phyloP scores from a whole-genome alignment of 352 stramenopile genomes.

The Thalassiosira gravida region DNA sequence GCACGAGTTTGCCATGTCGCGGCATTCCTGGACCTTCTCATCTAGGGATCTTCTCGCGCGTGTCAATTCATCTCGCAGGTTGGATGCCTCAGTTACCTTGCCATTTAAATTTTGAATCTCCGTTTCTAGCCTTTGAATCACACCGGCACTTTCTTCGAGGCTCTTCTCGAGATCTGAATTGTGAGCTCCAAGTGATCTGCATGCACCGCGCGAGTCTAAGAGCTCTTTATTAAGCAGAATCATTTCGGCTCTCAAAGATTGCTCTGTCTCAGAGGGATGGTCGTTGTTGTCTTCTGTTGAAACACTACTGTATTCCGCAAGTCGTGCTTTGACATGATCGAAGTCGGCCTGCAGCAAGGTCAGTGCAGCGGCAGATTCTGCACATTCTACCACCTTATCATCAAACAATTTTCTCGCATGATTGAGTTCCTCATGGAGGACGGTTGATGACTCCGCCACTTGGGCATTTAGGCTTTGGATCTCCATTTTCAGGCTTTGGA shows the following conservation, averaged over 20 bases:
- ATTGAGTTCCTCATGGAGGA: conserved; percentile 18
- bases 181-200: conserved; percentile 14
- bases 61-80: conserved; percentile 29
- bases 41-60: conserved; percentile 18
- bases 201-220: conserved; percentile 9
- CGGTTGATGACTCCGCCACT: neutral
- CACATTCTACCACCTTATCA: conserved; percentile 25
- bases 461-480: conserved; percentile 24
- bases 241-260: conserved; percentile 33
- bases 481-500: conserved; percentile 16
- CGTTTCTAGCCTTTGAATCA: conserved; percentile 24
- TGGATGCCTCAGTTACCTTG: conserved; percentile 11
- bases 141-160: conserved; percentile 17
- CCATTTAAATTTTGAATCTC: conserved; percentile 32
- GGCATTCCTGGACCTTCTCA: conserved; percentile 35
- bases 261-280: no score
- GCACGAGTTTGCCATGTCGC: conserved; percentile 11
- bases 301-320: conserved; percentile 15
- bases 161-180: conserved; percentile 38
- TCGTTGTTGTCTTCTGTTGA: conserved; percentile 4
- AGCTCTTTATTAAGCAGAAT: conserved; percentile 22
- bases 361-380: conserved; percentile 15
- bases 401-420: conserved; percentile 18
- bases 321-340: conserved; percentile 19
- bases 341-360: conserved; percentile 40